Evolutionary conservation across 2,329 filamentous ascomycete genomes (phyloP), one percentile per base, ranked within the genome.

Genomic region (Neofusicoccum laricinum): DNA sequence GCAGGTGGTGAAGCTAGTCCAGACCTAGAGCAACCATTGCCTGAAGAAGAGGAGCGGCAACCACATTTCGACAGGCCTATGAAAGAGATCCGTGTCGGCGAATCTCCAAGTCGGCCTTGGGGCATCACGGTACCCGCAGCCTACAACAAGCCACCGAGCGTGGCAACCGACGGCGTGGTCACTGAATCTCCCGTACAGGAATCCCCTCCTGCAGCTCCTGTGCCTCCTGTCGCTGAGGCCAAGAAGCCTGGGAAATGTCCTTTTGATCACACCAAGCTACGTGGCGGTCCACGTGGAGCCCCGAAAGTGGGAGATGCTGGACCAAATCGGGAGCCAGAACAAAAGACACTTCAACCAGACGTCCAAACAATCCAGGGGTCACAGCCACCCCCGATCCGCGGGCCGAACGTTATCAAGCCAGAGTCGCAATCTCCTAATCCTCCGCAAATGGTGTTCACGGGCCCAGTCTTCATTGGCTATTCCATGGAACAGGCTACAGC

Each of bases 401-500:
- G 40, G 7, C 12, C 38, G 3, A 63, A 66, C 17, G 48, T 64
- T 10, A 50, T 63, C 59, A 50, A 53, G 19, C 2, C 53, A 21
- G 50, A 11, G 6, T 32, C 30, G 34, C 30, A 50, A n/a, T 19
- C 46, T 10, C 66, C 72, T 2, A 70, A 68, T 43, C 51, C 71
- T 10, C 86, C 91, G 10, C 89, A 90, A 70, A 90, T 97, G 85
- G 82, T 96, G 0, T 97, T 97, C 73, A 96, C 91, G 8, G 94
- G 94, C 0, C 94, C 94, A 0, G 93, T 97, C 0, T 97, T 97
- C 72, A 92, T 98, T 70, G 94, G 94, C 0, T 97, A 97, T 64
- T 71, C 76, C 2, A 73, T 75, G 40, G 76, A 77, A 10, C 76
- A 78, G 64, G 66, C 77, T 34, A 71, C 73, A 48, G 67, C 67